phyloP scores from a whole-genome alignment of 2,329 filamentous ascomycete genomes.

The Ceratocystis ficicola region DNA sequence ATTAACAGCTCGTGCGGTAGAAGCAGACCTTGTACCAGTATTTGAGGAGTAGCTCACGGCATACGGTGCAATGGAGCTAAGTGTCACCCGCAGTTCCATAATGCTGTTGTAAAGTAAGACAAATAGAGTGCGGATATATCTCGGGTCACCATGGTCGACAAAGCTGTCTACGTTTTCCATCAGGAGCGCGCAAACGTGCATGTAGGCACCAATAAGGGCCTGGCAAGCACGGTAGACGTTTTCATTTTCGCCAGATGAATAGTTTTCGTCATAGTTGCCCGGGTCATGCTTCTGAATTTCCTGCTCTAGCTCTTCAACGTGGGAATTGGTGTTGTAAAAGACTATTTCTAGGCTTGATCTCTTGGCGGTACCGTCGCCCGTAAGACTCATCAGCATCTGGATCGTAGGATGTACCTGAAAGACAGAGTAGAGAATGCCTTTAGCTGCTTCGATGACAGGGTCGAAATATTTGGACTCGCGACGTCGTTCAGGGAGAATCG shows the following conservation, averaged over 20 bases:
- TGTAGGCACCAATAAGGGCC: conserved; percentile 52
- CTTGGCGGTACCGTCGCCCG: conserved; percentile 48
- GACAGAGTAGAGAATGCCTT: conserved; percentile 53
- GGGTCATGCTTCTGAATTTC: conserved; percentile 51
- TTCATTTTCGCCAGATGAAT: conserved; percentile 45
- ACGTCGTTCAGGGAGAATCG: conserved; percentile 50
- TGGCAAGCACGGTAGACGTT: conserved; percentile 52
- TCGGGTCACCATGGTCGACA: conserved; percentile 52
- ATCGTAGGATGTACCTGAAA: conserved; percentile 58
- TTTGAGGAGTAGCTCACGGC: conserved; percentile 10
- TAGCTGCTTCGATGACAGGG: conserved; percentile 51
- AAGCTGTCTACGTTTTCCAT: conserved; percentile 51
- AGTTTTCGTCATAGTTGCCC: conserved; percentile 31
- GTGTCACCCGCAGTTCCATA: conserved; percentile 51
- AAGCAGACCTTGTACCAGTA: conserved; percentile 4
- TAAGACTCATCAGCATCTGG: conserved; percentile 50
- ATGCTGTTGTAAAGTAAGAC: conserved; percentile 55
- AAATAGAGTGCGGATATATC: conserved; percentile 53
- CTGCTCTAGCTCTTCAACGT: conserved; percentile 53
- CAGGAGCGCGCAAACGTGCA: conserved; percentile 50
- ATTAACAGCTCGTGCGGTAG: conserved; percentile 5
- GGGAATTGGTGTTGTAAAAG: conserved; percentile 55
- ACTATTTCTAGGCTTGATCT: conserved; percentile 54
- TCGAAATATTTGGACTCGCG: conserved; percentile 50
- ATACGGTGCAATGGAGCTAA: conserved; percentile 29